Percentiles rank a stretch among this genome's conserved stretches.
phyloP scores from a whole-genome alignment of 768 basidiomycete species.

The Auricularia sp. region DNA sequence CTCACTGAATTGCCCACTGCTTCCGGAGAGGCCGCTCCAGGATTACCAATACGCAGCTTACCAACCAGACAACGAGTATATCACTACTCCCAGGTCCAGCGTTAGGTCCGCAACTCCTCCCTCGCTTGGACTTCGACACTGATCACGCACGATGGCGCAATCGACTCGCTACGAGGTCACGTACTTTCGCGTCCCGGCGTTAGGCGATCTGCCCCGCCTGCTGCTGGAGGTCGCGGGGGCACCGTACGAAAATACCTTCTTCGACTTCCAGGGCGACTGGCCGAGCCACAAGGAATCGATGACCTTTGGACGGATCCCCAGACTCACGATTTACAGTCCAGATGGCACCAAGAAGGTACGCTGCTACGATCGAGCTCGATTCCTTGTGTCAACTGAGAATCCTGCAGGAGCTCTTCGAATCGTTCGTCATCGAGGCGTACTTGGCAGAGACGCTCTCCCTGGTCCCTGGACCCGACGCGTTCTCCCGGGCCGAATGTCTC shows the following conservation, averaged over 20 bases:
- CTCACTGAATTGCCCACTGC: too few species aligned
- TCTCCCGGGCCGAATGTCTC: not conserved
- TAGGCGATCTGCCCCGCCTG: not conserved
- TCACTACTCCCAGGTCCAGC: too few species aligned
- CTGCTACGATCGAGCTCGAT: not conserved
- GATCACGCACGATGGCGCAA: not conserved
- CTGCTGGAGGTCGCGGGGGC: not conserved
- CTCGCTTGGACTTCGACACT: not conserved
- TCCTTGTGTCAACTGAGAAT: not conserved
- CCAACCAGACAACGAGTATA: too few species aligned
- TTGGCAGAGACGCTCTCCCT: not conserved
- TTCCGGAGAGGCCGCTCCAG: too few species aligned
- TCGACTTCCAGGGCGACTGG: not conserved
- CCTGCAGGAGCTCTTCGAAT: not conserved
- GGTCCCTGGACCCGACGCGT: not conserved
- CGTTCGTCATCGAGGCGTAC: not conserved
- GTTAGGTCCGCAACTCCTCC: not conserved
- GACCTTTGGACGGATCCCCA: not conserved
- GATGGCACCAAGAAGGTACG: not conserved
- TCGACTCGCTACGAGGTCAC: not conserved
- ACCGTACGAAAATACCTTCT: not conserved
- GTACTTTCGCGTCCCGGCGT: not conserved
- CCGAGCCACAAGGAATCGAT: not conserved
- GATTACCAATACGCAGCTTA: too few species aligned
- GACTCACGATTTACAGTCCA: not conserved